Conservation (phyloP, 2,329 filamentous ascomycete genomes). For the Calonectria henricotiae region DNA sequence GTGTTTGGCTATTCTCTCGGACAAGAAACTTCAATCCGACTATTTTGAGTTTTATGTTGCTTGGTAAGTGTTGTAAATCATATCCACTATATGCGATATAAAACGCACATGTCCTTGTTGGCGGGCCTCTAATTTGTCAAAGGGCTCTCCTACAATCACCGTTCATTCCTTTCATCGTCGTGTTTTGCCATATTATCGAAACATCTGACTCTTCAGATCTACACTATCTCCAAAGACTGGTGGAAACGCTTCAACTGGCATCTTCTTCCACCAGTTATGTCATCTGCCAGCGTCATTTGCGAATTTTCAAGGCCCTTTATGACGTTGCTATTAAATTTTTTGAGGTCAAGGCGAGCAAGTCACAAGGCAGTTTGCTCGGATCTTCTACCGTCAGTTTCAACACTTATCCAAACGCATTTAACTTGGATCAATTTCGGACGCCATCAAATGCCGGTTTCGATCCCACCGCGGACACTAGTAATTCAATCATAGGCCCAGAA, state of each 20-base stretch:
- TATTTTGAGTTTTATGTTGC: slow-evolving; percentile 33
- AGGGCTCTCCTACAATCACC: slow-evolving; percentile 46
- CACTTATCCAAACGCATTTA: not conserved
- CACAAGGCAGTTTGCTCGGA: slow-evolving; percentile 1
- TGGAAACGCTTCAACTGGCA: slow-evolving; percentile 38
- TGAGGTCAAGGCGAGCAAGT: slow-evolving; percentile 40
- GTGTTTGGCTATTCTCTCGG: slow-evolving; percentile 23
- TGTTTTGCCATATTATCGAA: slow-evolving; percentile 55
- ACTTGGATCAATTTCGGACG: not conserved
- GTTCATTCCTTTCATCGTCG: slow-evolving; percentile 50
- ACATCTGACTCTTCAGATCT: slow-evolving; percentile 63
- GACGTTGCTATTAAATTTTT: slow-evolving; percentile 48
- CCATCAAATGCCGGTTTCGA: not conserved
- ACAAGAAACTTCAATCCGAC: slow-evolving; percentile 9
- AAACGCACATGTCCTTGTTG: not conserved
- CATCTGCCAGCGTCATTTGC: slow-evolving; percentile 39
- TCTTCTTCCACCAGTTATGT: slow-evolving; percentile 27
- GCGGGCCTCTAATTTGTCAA: not conserved
- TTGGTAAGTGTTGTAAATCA: slow-evolving; percentile 19
- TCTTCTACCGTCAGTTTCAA: not conserved
- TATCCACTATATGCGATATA: too few species aligned
- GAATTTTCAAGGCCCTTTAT: slow-evolving; percentile 47
- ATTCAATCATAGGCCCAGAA: not conserved
- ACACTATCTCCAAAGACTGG: slow-evolving; percentile 41
- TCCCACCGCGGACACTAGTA: not conserved